phyloP scores from a whole-genome alignment of 2,329 filamentous ascomycete species.

The Polychaeton citri region DNA sequence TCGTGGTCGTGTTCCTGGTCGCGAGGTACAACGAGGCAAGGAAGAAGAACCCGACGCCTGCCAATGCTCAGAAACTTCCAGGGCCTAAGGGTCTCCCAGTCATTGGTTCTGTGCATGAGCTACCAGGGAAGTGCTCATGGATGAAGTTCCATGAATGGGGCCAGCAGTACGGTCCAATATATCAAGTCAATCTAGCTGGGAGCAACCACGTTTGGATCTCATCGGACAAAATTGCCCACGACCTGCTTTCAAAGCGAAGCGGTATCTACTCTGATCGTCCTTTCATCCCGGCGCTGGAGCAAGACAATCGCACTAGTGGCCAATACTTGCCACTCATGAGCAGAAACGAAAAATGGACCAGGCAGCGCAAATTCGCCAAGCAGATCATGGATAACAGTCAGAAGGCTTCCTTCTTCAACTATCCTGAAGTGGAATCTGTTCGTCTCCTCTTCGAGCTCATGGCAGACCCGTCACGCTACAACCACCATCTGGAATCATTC shows the following conservation, averaged over 20 bases:
- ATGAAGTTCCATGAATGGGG: constrained; percentile 35
- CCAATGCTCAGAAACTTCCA: constrained; percentile 10
- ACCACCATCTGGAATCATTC: constrained; percentile 31
- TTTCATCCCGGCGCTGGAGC: constrained; percentile 30
- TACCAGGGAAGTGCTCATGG: constrained; percentile 30
- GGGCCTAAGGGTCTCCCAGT: constrained; percentile 23
- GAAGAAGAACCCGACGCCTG: constrained; percentile 5
- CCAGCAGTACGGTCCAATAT: constrained; percentile 31
- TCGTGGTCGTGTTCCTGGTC: constrained; percentile 15
- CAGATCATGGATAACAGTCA: constrained; percentile 33
- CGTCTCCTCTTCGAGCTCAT: constrained; percentile 32
- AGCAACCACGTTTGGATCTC: constrained; percentile 34
- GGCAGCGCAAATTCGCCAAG: constrained; percentile 32
- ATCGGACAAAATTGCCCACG: constrained; percentile 27
- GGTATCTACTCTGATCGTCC: constrained; percentile 34
- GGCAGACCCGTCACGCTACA: constrained; percentile 29
- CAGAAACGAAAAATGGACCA: constrained; percentile 29
- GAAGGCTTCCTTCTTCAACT: constrained; percentile 27
- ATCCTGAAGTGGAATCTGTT: constrained; percentile 32
- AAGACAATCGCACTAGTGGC: constrained; percentile 31
- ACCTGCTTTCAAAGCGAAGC: constrained; percentile 30
- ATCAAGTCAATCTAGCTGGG: constrained; percentile 31
- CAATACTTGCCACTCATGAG: constrained; percentile 33
- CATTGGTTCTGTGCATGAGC: constrained; percentile 28
- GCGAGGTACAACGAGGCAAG: constrained; percentile 5